Conservation (phyloP, 1,139 yeast genomes). For the Suhomyces yuchorum region DNA sequence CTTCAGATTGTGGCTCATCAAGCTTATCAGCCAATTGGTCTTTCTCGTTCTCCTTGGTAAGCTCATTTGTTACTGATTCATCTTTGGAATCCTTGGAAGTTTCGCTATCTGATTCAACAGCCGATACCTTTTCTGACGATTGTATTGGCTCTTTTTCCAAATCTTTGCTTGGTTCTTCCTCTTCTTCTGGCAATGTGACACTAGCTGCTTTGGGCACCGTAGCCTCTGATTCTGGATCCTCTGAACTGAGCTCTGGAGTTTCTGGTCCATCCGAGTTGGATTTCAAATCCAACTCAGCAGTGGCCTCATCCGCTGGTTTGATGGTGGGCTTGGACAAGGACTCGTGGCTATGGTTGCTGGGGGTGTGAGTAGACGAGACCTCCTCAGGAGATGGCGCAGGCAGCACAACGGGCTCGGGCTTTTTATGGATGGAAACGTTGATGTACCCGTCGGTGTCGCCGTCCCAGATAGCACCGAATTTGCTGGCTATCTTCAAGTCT, state of each 20-base stretch:
- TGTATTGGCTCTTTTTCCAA: neutral
- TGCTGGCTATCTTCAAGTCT: slow-evolving; percentile 24
- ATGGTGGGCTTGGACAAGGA: neutral
- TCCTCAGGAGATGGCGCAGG: neutral
- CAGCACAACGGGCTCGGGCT: neutral
- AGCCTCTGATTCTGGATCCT: neutral
- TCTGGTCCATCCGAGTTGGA: neutral
- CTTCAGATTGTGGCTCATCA: neutral
- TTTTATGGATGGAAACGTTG: slow-evolving; percentile 16
- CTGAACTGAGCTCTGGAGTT: neutral
- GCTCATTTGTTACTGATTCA: too few species aligned
- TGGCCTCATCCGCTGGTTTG: neutral
- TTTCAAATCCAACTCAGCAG: neutral
- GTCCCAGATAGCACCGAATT: slow-evolving; percentile 46
- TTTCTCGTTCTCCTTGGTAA: neutral
- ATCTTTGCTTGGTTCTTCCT: neutral
- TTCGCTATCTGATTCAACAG: neutral
- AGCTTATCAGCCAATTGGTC: neutral
- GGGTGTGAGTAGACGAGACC: neutral
- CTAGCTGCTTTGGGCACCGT: neutral
- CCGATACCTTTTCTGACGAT: neutral
- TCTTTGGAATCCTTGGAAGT: neutral
- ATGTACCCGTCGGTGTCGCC: slow-evolving; percentile 40
- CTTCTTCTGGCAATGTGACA: neutral
- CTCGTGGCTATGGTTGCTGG: neutral